Evolutionary conservation across 1,139 yeast species (phyloP), one percentile per base, ranked within the genome.

Genomic region (Pneumocystis carinii): DNA sequence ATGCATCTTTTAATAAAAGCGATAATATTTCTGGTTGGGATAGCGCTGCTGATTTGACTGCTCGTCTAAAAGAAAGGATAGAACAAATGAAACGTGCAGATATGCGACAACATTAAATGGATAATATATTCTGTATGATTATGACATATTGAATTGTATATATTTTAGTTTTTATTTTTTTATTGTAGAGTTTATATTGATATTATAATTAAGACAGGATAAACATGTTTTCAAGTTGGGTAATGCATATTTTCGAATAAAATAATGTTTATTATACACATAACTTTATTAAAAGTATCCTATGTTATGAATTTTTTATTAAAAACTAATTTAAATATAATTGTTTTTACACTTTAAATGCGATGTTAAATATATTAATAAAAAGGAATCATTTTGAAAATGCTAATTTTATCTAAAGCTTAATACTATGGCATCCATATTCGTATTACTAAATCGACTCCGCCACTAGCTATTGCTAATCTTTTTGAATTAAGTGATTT

Each of bases 31-130:
- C 66, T 61, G 64, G 65, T 69, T 90, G 96, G 96, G 82, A 81
- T 70, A 81, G 92, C 62, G 96, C 96, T 0, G 92, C 94, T 0
- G 95, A 87, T 68, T 94, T 89, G 15, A 90, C 97, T 0, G 82
- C 83, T 17, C 94, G 87, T 72, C 78, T 87, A 71, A 86, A 86
- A 72, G 95, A 90, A 0, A 77, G 96, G 68, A 90, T 90, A 61
- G 95, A 88, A 72, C 85, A 86, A 73, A 89, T 90, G 96, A 87
- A 85, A 62, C 59, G 63, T n/a, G 59, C 58, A 27, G 64, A 62
- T 61, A 58, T 48, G 55, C 32, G 55, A 24, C 55, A 39, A 17
- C 48, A 48, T 48, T 48, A 48, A 24, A 19, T 24, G 4, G 14
- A 8, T 10, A 39, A 39, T 24, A 48, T 48, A 48, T 8, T 48